Conservation (phyloP, 495 filamentous ascomycete species). For the Xylaria cubensis region DNA sequence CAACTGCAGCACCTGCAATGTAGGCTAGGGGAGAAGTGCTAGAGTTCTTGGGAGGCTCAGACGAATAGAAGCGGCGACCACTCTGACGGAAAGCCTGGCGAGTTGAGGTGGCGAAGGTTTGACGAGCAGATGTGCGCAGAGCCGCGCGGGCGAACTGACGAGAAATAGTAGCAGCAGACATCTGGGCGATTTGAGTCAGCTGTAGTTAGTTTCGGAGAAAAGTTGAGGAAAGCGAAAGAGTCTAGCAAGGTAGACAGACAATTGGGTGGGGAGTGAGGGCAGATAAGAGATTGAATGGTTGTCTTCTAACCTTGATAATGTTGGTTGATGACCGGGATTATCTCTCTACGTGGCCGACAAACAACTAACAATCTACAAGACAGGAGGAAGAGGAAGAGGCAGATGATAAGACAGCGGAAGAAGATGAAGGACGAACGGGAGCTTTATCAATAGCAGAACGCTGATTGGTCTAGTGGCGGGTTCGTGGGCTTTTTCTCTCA, state of each 20-base stretch:
- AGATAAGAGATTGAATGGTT: background rate
- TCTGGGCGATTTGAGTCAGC: constrained; percentile 39
- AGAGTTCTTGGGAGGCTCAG: constrained; percentile 65
- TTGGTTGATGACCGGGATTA: background rate
- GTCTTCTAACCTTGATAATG: constrained; percentile 30
- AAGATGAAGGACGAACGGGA: background rate
- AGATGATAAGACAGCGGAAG: background rate
- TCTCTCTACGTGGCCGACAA: background rate
- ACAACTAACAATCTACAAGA: background rate
- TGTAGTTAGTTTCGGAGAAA: background rate
- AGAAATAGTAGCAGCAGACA: constrained; percentile 52
- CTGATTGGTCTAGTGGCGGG: constrained; percentile 26
- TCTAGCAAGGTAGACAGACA: background rate
- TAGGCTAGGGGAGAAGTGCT: constrained; percentile 52
- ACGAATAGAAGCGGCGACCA: constrained; percentile 78
- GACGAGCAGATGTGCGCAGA: constrained; percentile 60
- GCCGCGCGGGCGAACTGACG: constrained; percentile 64
- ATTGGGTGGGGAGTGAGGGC: background rate
- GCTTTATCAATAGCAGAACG: constrained; percentile 22
- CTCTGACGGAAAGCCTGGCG: constrained; percentile 68
- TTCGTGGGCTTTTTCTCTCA: constrained; percentile 8
- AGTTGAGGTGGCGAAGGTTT: constrained; percentile 54
- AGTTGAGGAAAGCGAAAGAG: background rate
- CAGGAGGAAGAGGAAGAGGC: background rate
- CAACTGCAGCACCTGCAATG: constrained; percentile 59